These are phyloP conservation scores for Wickerhamiella parazyma DNA, from an alignment of 805 yeast species.

Conservation along the genomic window DNA sequence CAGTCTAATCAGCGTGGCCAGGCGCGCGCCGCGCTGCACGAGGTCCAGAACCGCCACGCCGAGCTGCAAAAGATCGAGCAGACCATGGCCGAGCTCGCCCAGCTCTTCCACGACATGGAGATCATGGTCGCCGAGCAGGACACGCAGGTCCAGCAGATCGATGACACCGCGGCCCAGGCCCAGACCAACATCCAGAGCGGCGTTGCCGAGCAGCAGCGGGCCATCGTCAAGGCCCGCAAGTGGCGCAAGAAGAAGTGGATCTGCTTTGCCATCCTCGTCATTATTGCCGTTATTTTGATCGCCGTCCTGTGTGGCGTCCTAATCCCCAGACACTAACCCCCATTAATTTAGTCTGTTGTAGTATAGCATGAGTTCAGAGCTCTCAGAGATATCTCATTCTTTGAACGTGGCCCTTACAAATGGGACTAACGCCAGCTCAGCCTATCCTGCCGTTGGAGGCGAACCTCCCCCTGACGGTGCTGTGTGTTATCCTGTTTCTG, in stretches of 20 bases:
- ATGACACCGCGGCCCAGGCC: conserved; percentile 67
- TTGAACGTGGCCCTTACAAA: neutral
- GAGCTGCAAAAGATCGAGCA: conserved; percentile 90
- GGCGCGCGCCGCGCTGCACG: conserved; percentile 87
- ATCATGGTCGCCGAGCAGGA: conserved; percentile 92
- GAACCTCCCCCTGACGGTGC: conserved; percentile 18
- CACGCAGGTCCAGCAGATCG: conserved; percentile 67
- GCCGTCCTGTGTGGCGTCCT: conserved; percentile 11
- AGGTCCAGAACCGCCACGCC: conserved; percentile 90
- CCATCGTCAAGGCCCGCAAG: conserved; percentile 73
- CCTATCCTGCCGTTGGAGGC: conserved; percentile 18
- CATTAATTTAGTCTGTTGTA: neutral
- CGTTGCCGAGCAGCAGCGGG: conserved; percentile 84
- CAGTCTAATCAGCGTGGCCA: conserved; percentile 37
- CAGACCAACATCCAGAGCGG: conserved; percentile 89
- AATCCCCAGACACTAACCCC: conserved; percentile 5
- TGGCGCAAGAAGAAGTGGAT: conserved; percentile 87
- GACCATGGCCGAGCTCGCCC: conserved; percentile 90
- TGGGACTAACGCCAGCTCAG: conserved; percentile 12
- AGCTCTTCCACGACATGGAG: conserved; percentile 92
- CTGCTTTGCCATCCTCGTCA: conserved; percentile 34
- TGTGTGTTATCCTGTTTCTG: conserved; percentile 14
- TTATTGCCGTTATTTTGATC: conserved; percentile 22
- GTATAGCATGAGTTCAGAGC: no score
- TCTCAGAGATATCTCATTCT: no score